Conservation (phyloP, 805 yeast species). For the Jamesozyma jinghongensis region DNA sequence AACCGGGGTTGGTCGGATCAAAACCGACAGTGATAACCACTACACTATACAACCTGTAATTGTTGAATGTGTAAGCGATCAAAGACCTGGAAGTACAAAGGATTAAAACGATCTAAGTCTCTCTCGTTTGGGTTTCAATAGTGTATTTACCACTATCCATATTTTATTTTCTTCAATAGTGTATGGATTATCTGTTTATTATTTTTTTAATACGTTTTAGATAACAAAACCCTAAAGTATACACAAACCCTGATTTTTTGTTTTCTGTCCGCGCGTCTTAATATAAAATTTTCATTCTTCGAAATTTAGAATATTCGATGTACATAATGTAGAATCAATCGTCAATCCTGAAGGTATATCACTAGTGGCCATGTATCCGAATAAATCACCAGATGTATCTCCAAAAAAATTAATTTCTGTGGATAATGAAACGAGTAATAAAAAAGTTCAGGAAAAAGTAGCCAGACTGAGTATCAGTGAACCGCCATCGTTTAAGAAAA, state of each 20-base stretch:
- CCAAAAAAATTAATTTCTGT: constrained; percentile 5
- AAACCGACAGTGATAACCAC: constrained; percentile 76
- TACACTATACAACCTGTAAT: constrained; percentile 44
- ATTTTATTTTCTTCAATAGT: too few relatives aligned
- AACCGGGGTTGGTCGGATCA: constrained; percentile 78
- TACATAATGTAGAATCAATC: not conserved
- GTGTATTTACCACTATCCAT: too few relatives aligned
- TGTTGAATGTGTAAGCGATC: not conserved
- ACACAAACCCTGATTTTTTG: too few relatives aligned
- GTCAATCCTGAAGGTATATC: not conserved
- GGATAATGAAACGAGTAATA: not conserved
- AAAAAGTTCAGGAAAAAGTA: constrained; percentile 14
- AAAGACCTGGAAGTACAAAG: too few relatives aligned
- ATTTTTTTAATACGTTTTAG: too few relatives aligned
- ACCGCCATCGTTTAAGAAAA: constrained; percentile 3
- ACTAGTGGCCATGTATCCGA: not conserved
- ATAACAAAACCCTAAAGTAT: too few relatives aligned
- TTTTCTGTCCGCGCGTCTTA: too few relatives aligned
- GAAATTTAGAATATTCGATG: not conserved
- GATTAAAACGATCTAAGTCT: too few relatives aligned
- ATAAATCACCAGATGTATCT: constrained; percentile 8
- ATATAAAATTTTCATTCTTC: not conserved
- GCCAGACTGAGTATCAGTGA: constrained; percentile 23
- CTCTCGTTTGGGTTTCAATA: too few relatives aligned
- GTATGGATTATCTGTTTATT: too few relatives aligned